Evolutionary conservation across 2,329 filamentous ascomycete species (phyloP).

Genomic region (Ceratocystis smalleyi): DNA sequence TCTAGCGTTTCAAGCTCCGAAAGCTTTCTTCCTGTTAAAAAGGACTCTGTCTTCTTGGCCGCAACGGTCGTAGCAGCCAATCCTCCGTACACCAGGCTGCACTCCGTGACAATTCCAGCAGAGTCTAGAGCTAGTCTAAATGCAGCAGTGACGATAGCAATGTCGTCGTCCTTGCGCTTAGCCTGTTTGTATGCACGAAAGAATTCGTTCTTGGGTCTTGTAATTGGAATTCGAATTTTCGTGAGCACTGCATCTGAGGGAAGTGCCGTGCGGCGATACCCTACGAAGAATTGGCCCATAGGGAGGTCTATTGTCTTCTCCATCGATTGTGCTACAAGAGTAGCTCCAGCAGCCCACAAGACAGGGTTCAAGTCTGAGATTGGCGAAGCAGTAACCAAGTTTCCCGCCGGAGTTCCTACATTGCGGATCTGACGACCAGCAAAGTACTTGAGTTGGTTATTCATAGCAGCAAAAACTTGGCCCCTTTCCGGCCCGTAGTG

Average conservation of each 20-base stretch:
- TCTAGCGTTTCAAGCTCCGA: conserved; percentile 72
- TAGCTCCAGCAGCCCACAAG: conserved; percentile 71
- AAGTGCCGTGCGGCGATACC: conserved; percentile 73
- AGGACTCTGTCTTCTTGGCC: conserved; percentile 62
- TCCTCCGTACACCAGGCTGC: conserved; percentile 78
- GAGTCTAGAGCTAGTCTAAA: conserved; percentile 58
- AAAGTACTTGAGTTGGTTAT: conserved; percentile 90
- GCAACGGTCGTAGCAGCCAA: conserved; percentile 88
- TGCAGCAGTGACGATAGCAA: conserved; percentile 88
- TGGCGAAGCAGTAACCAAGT: conserved; percentile 82
- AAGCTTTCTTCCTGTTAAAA: conserved; percentile 61
- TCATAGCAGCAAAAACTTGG: conserved; percentile 78
- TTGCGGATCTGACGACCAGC: conserved; percentile 92
- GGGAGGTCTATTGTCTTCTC: conserved; percentile 66
- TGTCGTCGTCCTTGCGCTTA: conserved; percentile 95
- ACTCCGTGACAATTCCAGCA: conserved; percentile 53
- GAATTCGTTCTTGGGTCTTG: conserved; percentile 60
- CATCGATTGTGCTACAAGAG: conserved; percentile 64
- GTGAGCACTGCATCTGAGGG: conserved; percentile 70
- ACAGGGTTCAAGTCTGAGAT: conserved; percentile 95
- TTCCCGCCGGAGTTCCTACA: conserved; percentile 91
- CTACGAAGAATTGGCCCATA: conserved; percentile 83
- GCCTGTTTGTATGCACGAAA: conserved; percentile 89
- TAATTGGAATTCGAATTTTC: conserved; percentile 69
- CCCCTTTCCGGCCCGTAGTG: conserved; percentile 57